Conservation (phyloP, 805 yeast species). For the Suhomyces kilbournensis region DNA sequence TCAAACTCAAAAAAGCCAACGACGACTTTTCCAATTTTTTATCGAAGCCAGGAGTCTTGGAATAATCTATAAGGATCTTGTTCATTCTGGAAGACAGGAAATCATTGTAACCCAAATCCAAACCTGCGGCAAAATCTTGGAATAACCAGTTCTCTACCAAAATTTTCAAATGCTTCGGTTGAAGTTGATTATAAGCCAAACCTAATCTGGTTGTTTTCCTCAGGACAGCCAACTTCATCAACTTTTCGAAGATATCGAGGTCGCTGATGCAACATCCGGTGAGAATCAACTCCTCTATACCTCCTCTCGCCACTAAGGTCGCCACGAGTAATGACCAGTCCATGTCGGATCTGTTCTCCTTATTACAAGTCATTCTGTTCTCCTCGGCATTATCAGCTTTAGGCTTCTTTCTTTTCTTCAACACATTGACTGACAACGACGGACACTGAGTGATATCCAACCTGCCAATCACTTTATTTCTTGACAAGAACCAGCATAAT, state of each 20-base stretch:
- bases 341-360: conserved; percentile 64
- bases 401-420: conserved; percentile 33
- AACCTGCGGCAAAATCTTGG: conserved; percentile 52
- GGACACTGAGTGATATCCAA: conserved; percentile 74
- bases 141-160: conserved; percentile 57
- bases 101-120: conserved; percentile 85
- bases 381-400: neutral
- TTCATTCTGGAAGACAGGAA: conserved; percentile 38
- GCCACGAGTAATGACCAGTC: conserved; percentile 80
- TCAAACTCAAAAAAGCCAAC: conserved; percentile 54
- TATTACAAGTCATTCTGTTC: conserved; percentile 45
- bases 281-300: conserved; percentile 73
- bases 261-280: conserved; percentile 72
- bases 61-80: conserved; percentile 36
- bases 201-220: conserved; percentile 63
- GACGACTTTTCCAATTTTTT: conserved; percentile 18
- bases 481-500: conserved; percentile 69
- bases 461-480: conserved; percentile 55
- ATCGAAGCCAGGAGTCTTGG: conserved; percentile 17
- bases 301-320: conserved; percentile 64
- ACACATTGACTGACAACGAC: conserved; percentile 42
- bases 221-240: conserved; percentile 56
- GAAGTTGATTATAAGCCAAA: conserved; percentile 69
- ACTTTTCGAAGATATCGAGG: conserved; percentile 49
- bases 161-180: conserved; percentile 53